phyloP scores from a whole-genome alignment of 306 rosid genomes.

The Mimosa pudica region DNA sequence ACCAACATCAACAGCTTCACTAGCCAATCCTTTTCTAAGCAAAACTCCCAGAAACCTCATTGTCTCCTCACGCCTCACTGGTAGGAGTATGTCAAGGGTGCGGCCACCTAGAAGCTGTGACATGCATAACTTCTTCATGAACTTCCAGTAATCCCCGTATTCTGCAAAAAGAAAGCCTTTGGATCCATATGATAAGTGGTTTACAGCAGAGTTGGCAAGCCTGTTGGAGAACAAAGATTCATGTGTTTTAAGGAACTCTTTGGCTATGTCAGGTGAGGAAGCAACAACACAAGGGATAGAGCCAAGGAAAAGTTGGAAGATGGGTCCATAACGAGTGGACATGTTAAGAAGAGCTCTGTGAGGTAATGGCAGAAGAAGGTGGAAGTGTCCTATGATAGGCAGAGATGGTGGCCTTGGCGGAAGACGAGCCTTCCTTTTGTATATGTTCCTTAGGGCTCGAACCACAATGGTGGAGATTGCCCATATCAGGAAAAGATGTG shows the following conservation, averaged over 20 bases:
- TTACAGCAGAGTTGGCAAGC: conserved; percentile 7
- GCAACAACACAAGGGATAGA: conserved; percentile 45
- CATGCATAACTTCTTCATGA: conserved; percentile 54
- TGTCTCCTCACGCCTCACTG: conserved; percentile 39
- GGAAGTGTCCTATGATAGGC: conserved; percentile 49
- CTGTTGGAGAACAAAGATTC: conserved; percentile 48
- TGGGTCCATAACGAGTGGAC: conserved; percentile 47
- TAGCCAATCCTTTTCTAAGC: conserved; percentile 16
- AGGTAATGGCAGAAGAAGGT: conserved; percentile 37
- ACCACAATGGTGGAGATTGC: conserved; percentile 17
- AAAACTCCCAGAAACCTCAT: conserved; percentile 26
- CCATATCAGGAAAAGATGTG: conserved; percentile 20
- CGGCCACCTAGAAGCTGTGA: conserved; percentile 52
- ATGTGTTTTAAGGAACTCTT: conserved; percentile 48
- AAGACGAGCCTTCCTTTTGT: neutral
- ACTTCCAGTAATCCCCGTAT: conserved; percentile 57
- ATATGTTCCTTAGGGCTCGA: conserved; percentile 29
- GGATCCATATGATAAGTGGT: conserved; percentile 38
- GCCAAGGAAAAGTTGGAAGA: conserved; percentile 49
- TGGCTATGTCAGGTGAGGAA: conserved; percentile 51
- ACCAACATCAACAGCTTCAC: conserved; percentile 45
- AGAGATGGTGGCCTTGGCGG: conserved; percentile 46
- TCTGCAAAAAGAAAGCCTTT: conserved; percentile 43
- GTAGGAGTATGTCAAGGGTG: conserved; percentile 36
- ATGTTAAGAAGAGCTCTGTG: conserved; percentile 45